A percentile compares a stretch with the other conserved stretches of the same genome.
Evolutionary conservation across 2,329 filamentous ascomycete genomes (phyloP).

Genomic region (Paecilomyces fulvus): DNA sequence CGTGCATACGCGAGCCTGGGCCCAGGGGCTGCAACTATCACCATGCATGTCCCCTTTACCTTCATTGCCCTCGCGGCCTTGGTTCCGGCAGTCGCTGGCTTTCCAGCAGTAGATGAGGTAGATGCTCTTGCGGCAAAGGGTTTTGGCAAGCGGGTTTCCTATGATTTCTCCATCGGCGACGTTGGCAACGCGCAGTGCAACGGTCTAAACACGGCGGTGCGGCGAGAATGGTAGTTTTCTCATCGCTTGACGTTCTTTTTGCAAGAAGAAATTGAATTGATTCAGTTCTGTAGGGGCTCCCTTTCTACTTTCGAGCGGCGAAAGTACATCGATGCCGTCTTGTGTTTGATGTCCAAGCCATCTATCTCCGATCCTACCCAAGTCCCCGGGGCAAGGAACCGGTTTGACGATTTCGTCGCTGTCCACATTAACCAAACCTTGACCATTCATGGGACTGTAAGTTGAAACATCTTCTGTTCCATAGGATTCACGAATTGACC

Average conservation of each 20-base stretch:
- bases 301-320: conserved; percentile 26
- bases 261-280: neutral
- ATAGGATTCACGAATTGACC: conserved; percentile 8
- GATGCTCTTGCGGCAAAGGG: neutral
- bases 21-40: neutral
- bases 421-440: conserved; percentile 42
- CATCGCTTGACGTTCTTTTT: neutral
- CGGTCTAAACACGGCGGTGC: conserved; percentile 6
- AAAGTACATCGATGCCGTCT: conserved; percentile 39
- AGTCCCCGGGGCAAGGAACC: conserved; percentile 37
- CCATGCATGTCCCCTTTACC: neutral
- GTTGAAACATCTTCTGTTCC: neutral
- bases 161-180: neutral
- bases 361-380: conserved; percentile 23
- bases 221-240: conserved; percentile 11
- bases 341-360: conserved; percentile 36
- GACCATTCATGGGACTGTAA: conserved; percentile 33
- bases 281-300: conserved; percentile 13
- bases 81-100: neutral
- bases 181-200: conserved; percentile 5
- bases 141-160: neutral
- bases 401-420: conserved; percentile 45
- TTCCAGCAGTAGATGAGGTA: neutral
- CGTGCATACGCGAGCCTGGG: too few species aligned
- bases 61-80: neutral